Conservation (phyloP, 768 basidiomycete species). For the Hydnomerulius pinastri region DNA sequence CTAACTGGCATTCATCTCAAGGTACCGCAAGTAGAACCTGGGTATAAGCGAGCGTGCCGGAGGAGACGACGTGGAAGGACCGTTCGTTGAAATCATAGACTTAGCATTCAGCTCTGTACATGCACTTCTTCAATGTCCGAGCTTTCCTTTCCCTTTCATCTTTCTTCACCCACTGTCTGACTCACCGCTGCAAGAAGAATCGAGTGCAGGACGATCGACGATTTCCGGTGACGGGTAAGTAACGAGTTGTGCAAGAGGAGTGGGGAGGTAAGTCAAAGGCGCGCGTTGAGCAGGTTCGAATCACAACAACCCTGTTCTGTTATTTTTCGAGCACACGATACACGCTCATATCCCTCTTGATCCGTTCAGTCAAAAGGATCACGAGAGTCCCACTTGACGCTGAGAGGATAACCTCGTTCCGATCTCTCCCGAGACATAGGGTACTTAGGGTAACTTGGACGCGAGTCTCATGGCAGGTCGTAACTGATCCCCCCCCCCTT, state of each 20-base stretch:
- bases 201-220: background rate
- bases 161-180: conserved; percentile 3
- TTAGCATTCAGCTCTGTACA: conserved; percentile 25
- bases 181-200: conserved; percentile 1
- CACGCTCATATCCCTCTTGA: too few species aligned
- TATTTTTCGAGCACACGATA: too few species aligned
- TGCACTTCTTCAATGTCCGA: conserved; percentile 10
- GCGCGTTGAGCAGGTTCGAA: too few species aligned
- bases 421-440: too few species aligned
- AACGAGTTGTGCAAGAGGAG: background rate
- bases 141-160: background rate
- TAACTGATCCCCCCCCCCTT: too few species aligned
- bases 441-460: too few species aligned
- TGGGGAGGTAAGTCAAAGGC: too few species aligned
- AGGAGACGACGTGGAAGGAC: conserved; percentile 6
- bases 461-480: too few species aligned
- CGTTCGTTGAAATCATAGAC: conserved; percentile 24
- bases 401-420: too few species aligned
- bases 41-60: background rate
- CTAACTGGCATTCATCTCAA: background rate
- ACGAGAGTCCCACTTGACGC: too few species aligned
- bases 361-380: too few species aligned
- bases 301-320: too few species aligned
- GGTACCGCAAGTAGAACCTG: conserved; percentile 31
- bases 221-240: background rate